These are phyloP conservation scores for Hypholoma sublateritium DNA, from an alignment of 768 basidiomycete genomes.

Conservation along the genomic window DNA sequence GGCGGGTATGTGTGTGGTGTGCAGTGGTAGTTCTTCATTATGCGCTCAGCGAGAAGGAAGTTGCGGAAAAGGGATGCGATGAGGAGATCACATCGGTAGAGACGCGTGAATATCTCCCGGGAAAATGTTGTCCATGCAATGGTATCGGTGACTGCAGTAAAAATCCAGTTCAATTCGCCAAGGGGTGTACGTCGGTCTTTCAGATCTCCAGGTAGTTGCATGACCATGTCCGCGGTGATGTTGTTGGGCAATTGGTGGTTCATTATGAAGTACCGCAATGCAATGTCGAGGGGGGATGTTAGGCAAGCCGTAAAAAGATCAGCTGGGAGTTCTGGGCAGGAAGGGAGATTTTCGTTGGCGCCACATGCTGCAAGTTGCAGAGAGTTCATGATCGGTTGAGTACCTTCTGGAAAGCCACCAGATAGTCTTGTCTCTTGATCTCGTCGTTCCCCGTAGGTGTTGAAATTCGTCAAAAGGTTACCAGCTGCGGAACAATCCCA, in stretches of 20 bases:
- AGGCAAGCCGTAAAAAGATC: conserved; percentile 97
- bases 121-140: conserved; percentile 99
- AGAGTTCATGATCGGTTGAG: conserved; percentile 77
- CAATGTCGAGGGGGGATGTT: conserved; percentile 97
- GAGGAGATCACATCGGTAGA: conserved; percentile 93
- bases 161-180: conserved; percentile 99
- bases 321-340: conserved; percentile 94
- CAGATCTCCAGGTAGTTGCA: conserved; percentile 94
- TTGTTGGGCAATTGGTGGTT: conserved; percentile 82
- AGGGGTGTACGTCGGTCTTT: conserved; percentile 95
- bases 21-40: conserved; percentile 98
- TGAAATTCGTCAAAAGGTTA: conserved; percentile 88
- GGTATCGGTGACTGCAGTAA: conserved; percentile 97
- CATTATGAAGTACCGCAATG: conserved; percentile 91
- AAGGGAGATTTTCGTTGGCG: conserved; percentile 88
- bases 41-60: conserved; percentile 93
- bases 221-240: conserved; percentile 85
- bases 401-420: conserved; percentile 59
- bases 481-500: conserved; percentile 99
- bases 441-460: conserved; percentile 70
- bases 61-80: conserved; percentile 97
- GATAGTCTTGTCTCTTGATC: conserved; percentile 65
- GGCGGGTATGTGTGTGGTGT: conserved; percentile 92
- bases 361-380: conserved; percentile 95
- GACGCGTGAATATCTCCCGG: conserved; percentile 86